Evolutionary conservation across 805 yeast genomes (phyloP).

Genomic region (Wickerhamomyces mucosus): DNA sequence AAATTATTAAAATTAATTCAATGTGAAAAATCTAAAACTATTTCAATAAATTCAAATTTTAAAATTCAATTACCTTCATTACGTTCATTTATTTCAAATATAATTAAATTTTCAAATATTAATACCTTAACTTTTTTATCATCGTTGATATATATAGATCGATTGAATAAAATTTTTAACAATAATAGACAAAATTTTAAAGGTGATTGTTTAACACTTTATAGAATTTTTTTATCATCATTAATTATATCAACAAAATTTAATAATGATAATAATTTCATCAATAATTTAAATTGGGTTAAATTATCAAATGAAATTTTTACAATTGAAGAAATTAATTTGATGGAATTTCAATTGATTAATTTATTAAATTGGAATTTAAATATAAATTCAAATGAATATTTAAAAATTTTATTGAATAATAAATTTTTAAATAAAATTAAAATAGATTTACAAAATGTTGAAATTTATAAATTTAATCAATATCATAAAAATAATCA

Average conservation of each 20-base stretch:
- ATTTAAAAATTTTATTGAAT: too few species aligned
- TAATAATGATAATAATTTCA: slow-evolving; percentile 73
- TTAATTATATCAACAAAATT: slow-evolving; percentile 63
- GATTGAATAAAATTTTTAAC: slow-evolving; percentile 32
- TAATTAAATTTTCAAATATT: slow-evolving; percentile 71
- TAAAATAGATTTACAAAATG: too few species aligned
- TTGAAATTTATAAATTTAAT: too few species aligned
- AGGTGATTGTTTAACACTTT: slow-evolving; percentile 74
- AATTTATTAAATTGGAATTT: slow-evolving; percentile 61
- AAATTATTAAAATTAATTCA: slow-evolving; percentile 61
- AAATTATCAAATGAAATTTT: slow-evolving; percentile 69
- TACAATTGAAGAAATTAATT: slow-evolving; percentile 55
- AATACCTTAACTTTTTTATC: slow-evolving; percentile 72
- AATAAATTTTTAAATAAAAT: too few species aligned
- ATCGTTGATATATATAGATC: slow-evolving; percentile 58
- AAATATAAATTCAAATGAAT: too few species aligned
- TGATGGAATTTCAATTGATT: slow-evolving; percentile 73
- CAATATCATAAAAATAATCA: too few species aligned
- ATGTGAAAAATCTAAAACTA: slow-evolving; percentile 31
- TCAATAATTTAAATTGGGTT: slow-evolving; percentile 66
- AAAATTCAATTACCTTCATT: slow-evolving; percentile 42
- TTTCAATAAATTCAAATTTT: slow-evolving; percentile 25
- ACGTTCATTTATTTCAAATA: slow-evolving; percentile 61
- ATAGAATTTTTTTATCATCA: slow-evolving; percentile 67
- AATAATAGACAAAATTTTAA: slow-evolving; percentile 63